A percentile compares a stretch with the other conserved stretches of the same genome.
phyloP scores from a whole-genome alignment of 768 basidiomycete species.

The Auricularia cornea region DNA sequence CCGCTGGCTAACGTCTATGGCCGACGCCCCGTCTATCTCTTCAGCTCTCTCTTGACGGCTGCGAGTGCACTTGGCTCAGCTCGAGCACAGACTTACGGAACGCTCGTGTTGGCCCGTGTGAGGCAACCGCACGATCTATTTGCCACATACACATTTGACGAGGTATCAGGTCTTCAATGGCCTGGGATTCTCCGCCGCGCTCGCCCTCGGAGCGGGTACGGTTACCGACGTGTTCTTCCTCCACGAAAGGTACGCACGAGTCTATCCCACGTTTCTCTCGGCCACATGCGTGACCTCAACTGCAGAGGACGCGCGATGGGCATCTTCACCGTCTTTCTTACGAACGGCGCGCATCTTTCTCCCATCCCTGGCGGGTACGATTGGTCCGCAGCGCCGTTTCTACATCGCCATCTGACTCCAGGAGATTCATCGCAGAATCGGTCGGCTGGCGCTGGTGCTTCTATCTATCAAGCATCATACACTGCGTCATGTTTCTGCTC shows the following conservation, averaged over 20 bases:
- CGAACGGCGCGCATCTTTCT: constrained; percentile 34
- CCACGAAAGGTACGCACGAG: constrained; percentile 18
- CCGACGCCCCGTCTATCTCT: constrained; percentile 28
- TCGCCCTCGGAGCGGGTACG: constrained; percentile 32
- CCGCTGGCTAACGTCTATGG: constrained; percentile 36
- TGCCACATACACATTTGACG: neutral
- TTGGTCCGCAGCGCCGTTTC: neutral
- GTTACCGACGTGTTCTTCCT: constrained; percentile 30
- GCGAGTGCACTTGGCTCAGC: neutral
- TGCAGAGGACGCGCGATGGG: constrained; percentile 35
- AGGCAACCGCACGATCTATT: neutral
- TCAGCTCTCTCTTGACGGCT: neutral
- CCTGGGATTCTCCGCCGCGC: constrained; percentile 25
- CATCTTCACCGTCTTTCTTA: constrained; percentile 33
- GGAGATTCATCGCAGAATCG: constrained; percentile 29
- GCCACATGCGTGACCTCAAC: neutral
- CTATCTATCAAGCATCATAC: constrained; percentile 36
- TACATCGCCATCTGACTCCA: neutral
- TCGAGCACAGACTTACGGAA: neutral
- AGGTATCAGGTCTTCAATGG: constrained; percentile 28
- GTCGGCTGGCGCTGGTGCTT: constrained; percentile 39
- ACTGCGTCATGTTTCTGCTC: constrained; percentile 29
- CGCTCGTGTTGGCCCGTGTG: neutral
- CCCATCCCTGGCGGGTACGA: constrained; percentile 27
- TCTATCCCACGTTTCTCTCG: neutral